These are phyloP conservation scores for Termitomyces sp. DNA, from an alignment of 768 basidiomycete species.

Conservation along the genomic window DNA sequence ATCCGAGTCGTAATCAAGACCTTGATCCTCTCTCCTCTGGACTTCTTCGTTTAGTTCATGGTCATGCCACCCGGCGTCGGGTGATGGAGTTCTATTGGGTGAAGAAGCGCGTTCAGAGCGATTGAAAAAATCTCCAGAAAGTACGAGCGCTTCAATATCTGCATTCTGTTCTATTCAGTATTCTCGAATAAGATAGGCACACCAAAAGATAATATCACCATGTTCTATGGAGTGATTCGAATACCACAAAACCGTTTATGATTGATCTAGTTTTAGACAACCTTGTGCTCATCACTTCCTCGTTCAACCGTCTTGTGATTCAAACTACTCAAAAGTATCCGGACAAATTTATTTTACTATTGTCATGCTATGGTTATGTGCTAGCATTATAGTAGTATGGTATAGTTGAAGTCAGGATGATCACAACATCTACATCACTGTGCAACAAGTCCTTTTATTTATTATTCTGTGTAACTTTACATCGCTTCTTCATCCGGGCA, in stretches of 20 bases:
- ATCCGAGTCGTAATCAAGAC: constrained; percentile 41
- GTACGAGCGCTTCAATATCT: constrained; percentile 22
- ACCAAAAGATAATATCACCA: constrained; percentile 1
- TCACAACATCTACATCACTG: too few relatives aligned
- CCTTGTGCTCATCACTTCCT: background rate
- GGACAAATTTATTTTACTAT: background rate
- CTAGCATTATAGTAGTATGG: background rate
- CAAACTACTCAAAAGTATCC: background rate
- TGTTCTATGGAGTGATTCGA: background rate
- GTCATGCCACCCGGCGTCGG: constrained; percentile 51
- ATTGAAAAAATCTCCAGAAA: constrained; percentile 70
- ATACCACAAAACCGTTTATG: background rate
- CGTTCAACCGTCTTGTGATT: background rate
- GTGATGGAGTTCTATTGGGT: constrained; percentile 58
- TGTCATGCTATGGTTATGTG: background rate
- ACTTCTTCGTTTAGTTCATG: constrained; percentile 38
- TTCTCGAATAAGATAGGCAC: background rate
- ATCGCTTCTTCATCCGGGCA: too few relatives aligned
- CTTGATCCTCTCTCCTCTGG: constrained; percentile 25
- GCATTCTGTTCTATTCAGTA: constrained; percentile 14
- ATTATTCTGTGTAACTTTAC: too few relatives aligned
- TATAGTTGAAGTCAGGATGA: background rate
- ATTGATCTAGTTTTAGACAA: constrained; percentile 6
- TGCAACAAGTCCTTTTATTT: too few relatives aligned
- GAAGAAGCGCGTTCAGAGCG: constrained; percentile 50